These are phyloP conservation scores for Ceratocystis cubensis DNA, from an alignment of 2,329 filamentous ascomycete species.

Conservation along the genomic window DNA sequence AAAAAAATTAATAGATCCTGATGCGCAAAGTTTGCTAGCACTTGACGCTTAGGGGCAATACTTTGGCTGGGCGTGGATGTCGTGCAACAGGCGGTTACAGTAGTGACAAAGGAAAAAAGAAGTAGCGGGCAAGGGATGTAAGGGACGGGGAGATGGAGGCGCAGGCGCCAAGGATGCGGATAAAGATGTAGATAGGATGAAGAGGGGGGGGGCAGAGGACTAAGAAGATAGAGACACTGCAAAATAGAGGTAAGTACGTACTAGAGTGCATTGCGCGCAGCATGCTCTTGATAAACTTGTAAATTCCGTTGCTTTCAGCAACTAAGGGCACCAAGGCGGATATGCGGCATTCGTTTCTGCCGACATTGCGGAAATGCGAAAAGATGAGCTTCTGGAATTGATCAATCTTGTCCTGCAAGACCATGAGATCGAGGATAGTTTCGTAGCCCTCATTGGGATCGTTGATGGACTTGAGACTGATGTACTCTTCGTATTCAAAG, in stretches of 20 bases:
- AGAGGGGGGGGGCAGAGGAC: too few relatives aligned
- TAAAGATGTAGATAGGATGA: too few relatives aligned
- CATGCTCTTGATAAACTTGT: conserved; percentile 99
- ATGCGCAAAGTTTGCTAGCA: too few relatives aligned
- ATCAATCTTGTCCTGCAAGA: conserved; percentile 94
- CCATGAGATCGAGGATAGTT: conserved; percentile 94
- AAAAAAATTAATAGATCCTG: too few relatives aligned
- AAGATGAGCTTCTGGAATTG: conserved; percentile 98
- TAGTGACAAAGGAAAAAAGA: not conserved
- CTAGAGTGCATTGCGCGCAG: conserved; percentile 92
- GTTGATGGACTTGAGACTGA: conserved; percentile 94
- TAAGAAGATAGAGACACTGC: too few relatives aligned
- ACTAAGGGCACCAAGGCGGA: conserved; percentile 86
- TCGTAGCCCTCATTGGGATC: conserved; percentile 97
- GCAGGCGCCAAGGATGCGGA: too few relatives aligned
- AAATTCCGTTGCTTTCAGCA: conserved; percentile 96
- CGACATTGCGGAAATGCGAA: conserved; percentile 81
- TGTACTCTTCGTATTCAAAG: conserved; percentile 98
- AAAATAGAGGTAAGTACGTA: conserved; percentile 34
- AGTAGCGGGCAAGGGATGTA: not conserved
- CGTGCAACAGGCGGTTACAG: not conserved
- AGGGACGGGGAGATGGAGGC: too few relatives aligned
- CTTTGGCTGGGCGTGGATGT: too few relatives aligned
- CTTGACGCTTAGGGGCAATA: too few relatives aligned
- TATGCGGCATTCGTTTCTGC: conserved; percentile 94